Evolutionary conservation across 1,284 basidiomycete species (phyloP).

Genomic region (Ceratobasidium theobromae): DNA sequence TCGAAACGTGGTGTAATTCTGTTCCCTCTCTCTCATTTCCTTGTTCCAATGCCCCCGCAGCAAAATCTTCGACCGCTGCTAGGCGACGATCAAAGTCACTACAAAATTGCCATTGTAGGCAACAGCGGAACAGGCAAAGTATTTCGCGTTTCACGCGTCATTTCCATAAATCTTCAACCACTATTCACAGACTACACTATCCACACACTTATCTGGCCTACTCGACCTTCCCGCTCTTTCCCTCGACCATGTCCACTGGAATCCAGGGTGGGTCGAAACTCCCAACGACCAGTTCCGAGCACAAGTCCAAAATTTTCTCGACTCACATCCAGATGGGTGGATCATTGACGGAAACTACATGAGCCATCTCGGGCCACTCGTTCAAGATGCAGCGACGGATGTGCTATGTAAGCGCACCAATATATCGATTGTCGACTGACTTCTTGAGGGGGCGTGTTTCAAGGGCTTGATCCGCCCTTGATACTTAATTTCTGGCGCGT

Average conservation of each 20-base stretch:
- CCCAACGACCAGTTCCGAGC: conserved; percentile 5
- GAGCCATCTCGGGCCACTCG: conserved; percentile 8
- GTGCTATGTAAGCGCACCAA: background rate
- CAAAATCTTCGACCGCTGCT: background rate
- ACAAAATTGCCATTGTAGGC: conserved; percentile 22
- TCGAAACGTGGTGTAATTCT: background rate
- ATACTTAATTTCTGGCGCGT: conserved; percentile 16
- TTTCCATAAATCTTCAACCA: background rate
- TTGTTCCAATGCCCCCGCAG: background rate
- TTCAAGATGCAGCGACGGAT: conserved; percentile 4
- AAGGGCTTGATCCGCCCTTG: conserved; percentile 26
- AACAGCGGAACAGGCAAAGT: conserved; percentile 22
- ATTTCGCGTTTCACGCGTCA: background rate
- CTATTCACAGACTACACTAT: background rate
- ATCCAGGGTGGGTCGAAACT: conserved; percentile 15
- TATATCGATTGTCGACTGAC: background rate
- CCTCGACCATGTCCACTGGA: conserved; percentile 2
- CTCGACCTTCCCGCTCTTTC: conserved; percentile 1
- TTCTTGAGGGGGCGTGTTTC: background rate
- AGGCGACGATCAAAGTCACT: conserved; percentile 6
- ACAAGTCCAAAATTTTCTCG: background rate
- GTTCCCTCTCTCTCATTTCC: background rate
- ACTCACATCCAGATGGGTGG: background rate
- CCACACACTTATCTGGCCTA: background rate
- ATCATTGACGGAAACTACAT: conserved; percentile 4